A percentile compares a stretch with the other conserved stretches of the same genome.
Evolutionary conservation across 208 protist genomes (phyloP).

Genomic region (Trypanosoma congolense): DNA sequence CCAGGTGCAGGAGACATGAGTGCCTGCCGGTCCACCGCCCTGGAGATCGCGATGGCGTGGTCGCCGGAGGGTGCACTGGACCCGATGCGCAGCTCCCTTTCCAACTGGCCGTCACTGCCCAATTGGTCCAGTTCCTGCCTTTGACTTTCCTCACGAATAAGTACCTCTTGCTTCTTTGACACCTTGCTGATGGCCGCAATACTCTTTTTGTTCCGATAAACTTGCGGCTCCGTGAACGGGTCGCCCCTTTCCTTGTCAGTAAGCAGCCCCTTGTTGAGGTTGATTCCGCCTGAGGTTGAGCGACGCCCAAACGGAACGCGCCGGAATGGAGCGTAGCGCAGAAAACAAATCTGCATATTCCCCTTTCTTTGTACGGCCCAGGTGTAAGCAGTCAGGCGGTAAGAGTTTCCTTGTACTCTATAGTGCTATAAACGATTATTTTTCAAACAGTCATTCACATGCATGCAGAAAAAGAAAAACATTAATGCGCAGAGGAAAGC

Average conservation of each 20-base stretch:
- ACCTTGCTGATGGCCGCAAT: slow-evolving; percentile 57
- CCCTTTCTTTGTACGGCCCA: slow-evolving; percentile 10
- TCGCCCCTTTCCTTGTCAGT: slow-evolving; percentile 52
- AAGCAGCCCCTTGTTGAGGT: slow-evolving; percentile 52
- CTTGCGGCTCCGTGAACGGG: slow-evolving; percentile 61
- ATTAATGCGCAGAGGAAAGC: too few species aligned
- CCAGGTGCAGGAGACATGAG: slow-evolving; percentile 12
- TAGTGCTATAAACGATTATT: too few species aligned
- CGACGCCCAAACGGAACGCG: slow-evolving; percentile 27
- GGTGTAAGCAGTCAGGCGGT: too few species aligned
- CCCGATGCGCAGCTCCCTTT: slow-evolving; percentile 36
- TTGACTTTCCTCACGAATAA: slow-evolving; percentile 40
- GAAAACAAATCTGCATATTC: slow-evolving; percentile 4
- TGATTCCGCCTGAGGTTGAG: slow-evolving; percentile 33
- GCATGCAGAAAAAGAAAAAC: too few species aligned
- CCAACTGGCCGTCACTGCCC: slow-evolving; percentile 29
- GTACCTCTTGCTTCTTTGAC: slow-evolving; percentile 28
- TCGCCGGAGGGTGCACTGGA: slow-evolving; percentile 21
- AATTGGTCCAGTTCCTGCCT: slow-evolving; percentile 25
- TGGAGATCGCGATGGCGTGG: slow-evolving; percentile 29
- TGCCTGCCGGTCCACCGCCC: slow-evolving; percentile 33
- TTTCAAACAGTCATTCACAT: too few species aligned
- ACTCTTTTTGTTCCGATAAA: slow-evolving; percentile 65
- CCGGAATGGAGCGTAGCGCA: slow-evolving; percentile 9
- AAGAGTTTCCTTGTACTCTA: too few species aligned